These are phyloP conservation scores for Trichothecium roseum DNA, from an alignment of 2,329 filamentous ascomycete genomes.

Conservation along the genomic window DNA sequence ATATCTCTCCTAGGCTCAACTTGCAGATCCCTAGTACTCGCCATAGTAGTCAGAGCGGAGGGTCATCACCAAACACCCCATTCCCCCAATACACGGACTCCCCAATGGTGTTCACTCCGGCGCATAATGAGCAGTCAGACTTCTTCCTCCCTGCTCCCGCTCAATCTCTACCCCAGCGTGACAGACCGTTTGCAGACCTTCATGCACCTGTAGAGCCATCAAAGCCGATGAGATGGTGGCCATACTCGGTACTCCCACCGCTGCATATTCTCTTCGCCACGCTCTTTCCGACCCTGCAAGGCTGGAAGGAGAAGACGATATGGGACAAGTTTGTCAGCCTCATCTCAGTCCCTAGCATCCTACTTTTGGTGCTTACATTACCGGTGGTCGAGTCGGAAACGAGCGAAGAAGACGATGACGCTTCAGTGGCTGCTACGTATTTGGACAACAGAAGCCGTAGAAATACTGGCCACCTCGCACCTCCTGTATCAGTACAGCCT, in stretches of 20 bases:
- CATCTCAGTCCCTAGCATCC: conserved; percentile 80
- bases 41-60: conserved; percentile 29
- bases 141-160: conserved; percentile 36
- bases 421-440: conserved; percentile 13
- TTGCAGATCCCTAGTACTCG: conserved; percentile 36
- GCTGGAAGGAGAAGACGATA: conserved; percentile 72
- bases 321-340: conserved; percentile 76
- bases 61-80: conserved; percentile 43
- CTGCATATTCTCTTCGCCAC: conserved; percentile 62
- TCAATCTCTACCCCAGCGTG: conserved; percentile 20
- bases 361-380: conserved; percentile 79
- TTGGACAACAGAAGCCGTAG: conserved; percentile 6
- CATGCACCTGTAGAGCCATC: conserved; percentile 24
- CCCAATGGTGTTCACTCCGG: conserved; percentile 29
- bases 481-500: conserved; percentile 24
- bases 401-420: conserved; percentile 29
- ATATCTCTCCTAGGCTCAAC: conserved; percentile 18
- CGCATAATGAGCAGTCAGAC: conserved; percentile 35
- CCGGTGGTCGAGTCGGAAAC: conserved; percentile 75
- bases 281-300: conserved; percentile 77
- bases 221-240: conserved; percentile 66
- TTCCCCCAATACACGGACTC: conserved; percentile 62
- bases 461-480: conserved; percentile 10
- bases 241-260: conserved; percentile 60
- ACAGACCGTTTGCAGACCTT: conserved; percentile 35